Evolutionary conservation across 2,329 filamentous ascomycete genomes (phyloP).

Genomic region (Alternaria brassicicola): DNA sequence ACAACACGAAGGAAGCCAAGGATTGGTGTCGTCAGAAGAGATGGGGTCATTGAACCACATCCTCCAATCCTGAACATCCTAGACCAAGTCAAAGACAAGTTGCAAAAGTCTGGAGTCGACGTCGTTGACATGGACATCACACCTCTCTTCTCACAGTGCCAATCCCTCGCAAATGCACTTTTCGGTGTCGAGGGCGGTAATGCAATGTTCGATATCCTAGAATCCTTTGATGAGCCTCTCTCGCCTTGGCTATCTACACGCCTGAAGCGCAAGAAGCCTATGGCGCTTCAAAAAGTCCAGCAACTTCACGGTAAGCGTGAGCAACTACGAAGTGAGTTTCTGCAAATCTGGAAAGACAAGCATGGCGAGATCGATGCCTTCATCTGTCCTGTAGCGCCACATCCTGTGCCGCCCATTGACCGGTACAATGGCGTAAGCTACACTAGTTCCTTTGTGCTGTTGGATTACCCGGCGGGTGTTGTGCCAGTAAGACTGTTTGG

Average conservation of each 20-base stretch:
- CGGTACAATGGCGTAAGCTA: slow-evolving; percentile 68
- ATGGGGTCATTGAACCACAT: slow-evolving; percentile 59
- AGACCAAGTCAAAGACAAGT: slow-evolving; percentile 50
- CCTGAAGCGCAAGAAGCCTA: slow-evolving; percentile 56
- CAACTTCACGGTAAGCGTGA: slow-evolving; percentile 60
- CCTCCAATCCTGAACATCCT: slow-evolving; percentile 57
- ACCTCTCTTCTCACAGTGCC: slow-evolving; percentile 59
- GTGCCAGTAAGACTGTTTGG: slow-evolving; percentile 61
- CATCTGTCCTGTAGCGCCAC: slow-evolving; percentile 67
- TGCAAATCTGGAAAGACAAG: slow-evolving; percentile 61
- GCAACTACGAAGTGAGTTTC: slow-evolving; percentile 61
- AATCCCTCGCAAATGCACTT: slow-evolving; percentile 63
- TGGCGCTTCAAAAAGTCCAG: slow-evolving; percentile 56
- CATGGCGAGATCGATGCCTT: slow-evolving; percentile 63
- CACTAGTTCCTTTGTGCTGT: slow-evolving; percentile 64
- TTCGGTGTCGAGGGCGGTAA: slow-evolving; percentile 65
- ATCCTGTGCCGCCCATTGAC: slow-evolving; percentile 67
- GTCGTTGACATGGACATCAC: slow-evolving; percentile 64
- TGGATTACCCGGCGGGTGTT: slow-evolving; percentile 66
- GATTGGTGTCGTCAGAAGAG: slow-evolving; percentile 58
- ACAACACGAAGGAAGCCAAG: slow-evolving; percentile 41
- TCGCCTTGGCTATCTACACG: slow-evolving; percentile 65
- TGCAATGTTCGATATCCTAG: slow-evolving; percentile 63
- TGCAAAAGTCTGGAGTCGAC: slow-evolving; percentile 55
- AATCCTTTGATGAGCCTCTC: slow-evolving; percentile 61